Conservation (phyloP, 176 grass and related monocot species). For the Stipa capillata region DNA sequence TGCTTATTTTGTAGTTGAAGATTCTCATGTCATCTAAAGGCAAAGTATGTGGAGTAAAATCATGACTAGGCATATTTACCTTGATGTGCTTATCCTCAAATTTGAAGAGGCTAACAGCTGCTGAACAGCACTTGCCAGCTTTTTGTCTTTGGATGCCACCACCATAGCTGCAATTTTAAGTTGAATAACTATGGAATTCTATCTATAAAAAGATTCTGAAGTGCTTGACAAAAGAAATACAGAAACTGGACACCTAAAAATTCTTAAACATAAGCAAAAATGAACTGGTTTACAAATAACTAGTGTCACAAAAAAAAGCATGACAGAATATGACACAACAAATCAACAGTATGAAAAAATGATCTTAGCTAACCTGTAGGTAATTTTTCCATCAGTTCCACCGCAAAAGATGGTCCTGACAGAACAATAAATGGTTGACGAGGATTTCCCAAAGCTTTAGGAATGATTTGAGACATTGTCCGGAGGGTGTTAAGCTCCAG, state of each 20-base stretch:
- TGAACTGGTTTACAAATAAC: background rate
- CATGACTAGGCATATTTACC: conserved; percentile 56
- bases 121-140: conserved; percentile 62
- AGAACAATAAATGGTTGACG: conserved; percentile 73
- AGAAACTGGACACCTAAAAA: background rate
- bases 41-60: no score
- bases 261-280: conserved; percentile 1
- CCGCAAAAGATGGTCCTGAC: conserved; percentile 87
- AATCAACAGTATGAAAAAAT: background rate
- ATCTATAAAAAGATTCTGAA: background rate
- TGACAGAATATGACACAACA: background rate
- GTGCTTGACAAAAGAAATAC: background rate
- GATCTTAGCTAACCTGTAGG: conserved; percentile 60
- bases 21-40: background rate
- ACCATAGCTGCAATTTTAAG: conserved; percentile 72
- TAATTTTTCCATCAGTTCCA: conserved; percentile 85
- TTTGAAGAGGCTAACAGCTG: conserved; percentile 81
- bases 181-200: background rate
- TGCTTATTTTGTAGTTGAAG: background rate
- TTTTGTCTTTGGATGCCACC: conserved; percentile 91
- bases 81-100: conserved; percentile 86
- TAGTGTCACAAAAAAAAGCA: conserved; percentile 30
- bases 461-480: conserved; percentile 90
- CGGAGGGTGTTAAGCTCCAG: conserved; percentile 68
- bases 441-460: conserved; percentile 45